Percentiles rank a stretch among this genome's conserved stretches.
These are phyloP conservation scores for Aureobasidium sp. DNA, from an alignment of 2,329 filamentous ascomycete species.

Conservation along the genomic window DNA sequence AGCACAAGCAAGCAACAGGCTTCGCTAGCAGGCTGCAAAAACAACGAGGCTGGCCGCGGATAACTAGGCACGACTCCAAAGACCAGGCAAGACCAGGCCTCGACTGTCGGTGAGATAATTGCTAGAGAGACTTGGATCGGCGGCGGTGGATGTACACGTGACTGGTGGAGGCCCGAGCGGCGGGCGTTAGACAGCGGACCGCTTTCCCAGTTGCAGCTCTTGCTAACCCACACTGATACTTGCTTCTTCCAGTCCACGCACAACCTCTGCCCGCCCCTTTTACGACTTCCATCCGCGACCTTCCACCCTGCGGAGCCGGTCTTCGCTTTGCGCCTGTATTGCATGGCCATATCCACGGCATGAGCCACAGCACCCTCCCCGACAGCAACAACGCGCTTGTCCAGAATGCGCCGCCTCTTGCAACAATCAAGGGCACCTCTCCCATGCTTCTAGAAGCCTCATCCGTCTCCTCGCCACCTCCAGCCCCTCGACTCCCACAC, in stretches of 20 bases:
- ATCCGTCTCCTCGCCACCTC: background rate
- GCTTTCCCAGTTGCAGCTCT: slow-evolving; percentile 3
- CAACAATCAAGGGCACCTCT: background rate
- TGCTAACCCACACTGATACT: slow-evolving; percentile 2
- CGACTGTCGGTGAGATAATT: slow-evolving; percentile 8
- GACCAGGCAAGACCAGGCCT: slow-evolving; percentile 1
- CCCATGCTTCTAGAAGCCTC: background rate
- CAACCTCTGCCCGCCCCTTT: background rate
- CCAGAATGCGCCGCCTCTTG: slow-evolving; percentile 10
- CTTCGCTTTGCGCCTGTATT: slow-evolving; percentile 7
- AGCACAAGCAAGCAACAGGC: background rate
- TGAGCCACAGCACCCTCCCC: slow-evolving; percentile 11
- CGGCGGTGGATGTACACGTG: background rate
- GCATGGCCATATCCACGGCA: slow-evolving; percentile 12
- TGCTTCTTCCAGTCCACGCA: slow-evolving; percentile 9
- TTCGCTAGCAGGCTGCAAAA: background rate
- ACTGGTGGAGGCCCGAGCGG: background rate
- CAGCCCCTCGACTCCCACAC: background rate
- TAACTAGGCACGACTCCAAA: background rate
- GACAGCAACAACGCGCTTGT: slow-evolving; percentile 12
- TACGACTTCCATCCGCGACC: background rate
- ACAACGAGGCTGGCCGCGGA: background rate
- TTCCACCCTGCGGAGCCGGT: slow-evolving; percentile 3
- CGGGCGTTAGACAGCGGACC: slow-evolving; percentile 4
- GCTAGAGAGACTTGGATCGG: background rate